These are phyloP conservation scores for Termitomyces sp. DNA, from an alignment of 768 basidiomycete genomes.

Conservation along the genomic window DNA sequence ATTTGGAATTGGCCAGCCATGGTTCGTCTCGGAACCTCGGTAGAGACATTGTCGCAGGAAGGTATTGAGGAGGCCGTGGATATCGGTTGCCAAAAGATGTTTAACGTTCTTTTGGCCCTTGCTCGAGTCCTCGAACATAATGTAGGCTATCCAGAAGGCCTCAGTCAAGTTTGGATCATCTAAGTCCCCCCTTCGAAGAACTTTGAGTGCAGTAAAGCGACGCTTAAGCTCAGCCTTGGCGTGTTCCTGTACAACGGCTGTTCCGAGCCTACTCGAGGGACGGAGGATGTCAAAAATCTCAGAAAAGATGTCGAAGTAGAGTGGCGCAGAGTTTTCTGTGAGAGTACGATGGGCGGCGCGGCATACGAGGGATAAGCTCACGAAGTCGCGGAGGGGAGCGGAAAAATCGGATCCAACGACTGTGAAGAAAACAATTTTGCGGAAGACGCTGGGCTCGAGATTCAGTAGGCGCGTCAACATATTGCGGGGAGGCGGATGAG, in stretches of 20 bases:
- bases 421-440: constrained; percentile 27
- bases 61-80: constrained; percentile 32
- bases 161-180: constrained; percentile 32
- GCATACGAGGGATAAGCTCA: constrained; percentile 26
- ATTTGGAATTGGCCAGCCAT: constrained; percentile 45
- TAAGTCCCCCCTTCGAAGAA: constrained; percentile 33
- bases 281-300: constrained; percentile 44
- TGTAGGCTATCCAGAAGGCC: constrained; percentile 46
- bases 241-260: constrained; percentile 20
- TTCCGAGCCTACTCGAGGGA: constrained; percentile 31
- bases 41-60: constrained; percentile 36
- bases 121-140: constrained; percentile 55
- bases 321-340: constrained; percentile 19
- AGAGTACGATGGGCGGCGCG: constrained; percentile 24
- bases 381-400: constrained; percentile 28
- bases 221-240: constrained; percentile 39
- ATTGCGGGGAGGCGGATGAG: constrained; percentile 4
- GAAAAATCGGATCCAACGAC: constrained; percentile 19
- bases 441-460: constrained; percentile 27
- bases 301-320: constrained; percentile 34
- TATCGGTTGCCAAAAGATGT: constrained; percentile 38
- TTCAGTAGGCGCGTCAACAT: constrained; percentile 28
- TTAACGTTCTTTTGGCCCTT: constrained; percentile 37
- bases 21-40: constrained; percentile 28
- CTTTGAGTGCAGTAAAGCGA: constrained; percentile 37